Evolutionary conservation across 1,139 yeast genomes (phyloP).

Genomic region (Sugiyamaella neomexicana): DNA sequence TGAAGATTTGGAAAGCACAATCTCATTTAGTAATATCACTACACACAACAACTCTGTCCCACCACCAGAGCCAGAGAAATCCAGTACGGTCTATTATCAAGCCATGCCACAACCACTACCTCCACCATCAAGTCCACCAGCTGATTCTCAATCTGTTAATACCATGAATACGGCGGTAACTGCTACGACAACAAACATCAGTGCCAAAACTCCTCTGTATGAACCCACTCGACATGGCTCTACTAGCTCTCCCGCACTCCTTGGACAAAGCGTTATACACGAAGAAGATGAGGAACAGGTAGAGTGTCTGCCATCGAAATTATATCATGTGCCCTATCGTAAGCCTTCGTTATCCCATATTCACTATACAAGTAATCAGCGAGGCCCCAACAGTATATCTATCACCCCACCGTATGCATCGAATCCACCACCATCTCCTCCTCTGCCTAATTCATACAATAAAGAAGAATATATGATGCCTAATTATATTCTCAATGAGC

Average conservation of each 20-base stretch:
- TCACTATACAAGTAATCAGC: not conserved
- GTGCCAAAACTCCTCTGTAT: not conserved
- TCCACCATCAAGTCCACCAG: not conserved
- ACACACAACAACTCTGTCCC: constrained; percentile 4
- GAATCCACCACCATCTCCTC: constrained; percentile 14
- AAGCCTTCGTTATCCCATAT: not conserved
- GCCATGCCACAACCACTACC: not conserved
- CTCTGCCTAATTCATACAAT: constrained; percentile 14
- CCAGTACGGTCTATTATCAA: not conserved
- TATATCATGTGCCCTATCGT: not conserved
- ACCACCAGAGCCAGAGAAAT: constrained; percentile 3
- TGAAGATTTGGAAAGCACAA: constrained; percentile 16
- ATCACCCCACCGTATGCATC: constrained; percentile 39
- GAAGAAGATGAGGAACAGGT: constrained; percentile 13
- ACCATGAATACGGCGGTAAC: constrained; percentile 4
- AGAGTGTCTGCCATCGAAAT: not conserved
- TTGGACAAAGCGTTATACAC: not conserved
- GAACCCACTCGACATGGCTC: not conserved
- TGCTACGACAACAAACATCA: too few relatives aligned
- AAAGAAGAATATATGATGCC: constrained; percentile 23
- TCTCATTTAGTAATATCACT: constrained; percentile 2
- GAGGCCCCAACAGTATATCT: not conserved
- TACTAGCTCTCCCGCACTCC: constrained; percentile 12
- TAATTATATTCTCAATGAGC: constrained; percentile 26
- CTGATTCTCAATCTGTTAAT: not conserved